Conservation (phyloP, 805 yeast species). For the Alloascoidea africana region DNA sequence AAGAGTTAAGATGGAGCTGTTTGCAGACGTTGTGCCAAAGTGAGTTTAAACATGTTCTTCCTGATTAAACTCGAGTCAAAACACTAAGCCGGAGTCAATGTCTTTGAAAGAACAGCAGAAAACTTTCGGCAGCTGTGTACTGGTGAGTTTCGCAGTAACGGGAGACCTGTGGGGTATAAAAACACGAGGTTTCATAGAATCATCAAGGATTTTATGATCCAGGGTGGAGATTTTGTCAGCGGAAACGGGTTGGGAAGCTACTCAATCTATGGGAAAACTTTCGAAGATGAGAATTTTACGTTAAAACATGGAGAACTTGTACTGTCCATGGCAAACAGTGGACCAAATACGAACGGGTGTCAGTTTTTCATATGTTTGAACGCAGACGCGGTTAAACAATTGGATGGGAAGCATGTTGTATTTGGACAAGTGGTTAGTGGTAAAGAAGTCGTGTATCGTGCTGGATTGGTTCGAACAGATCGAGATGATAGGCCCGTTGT, state of each 20-base stretch:
- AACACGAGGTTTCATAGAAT: slow-evolving; percentile 22
- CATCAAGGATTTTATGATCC: slow-evolving; percentile 28
- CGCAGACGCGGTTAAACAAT: no score
- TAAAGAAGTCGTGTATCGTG: no score
- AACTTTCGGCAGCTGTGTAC: slow-evolving; percentile 39
- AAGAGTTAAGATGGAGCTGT: no score
- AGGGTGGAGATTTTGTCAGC: slow-evolving; percentile 31
- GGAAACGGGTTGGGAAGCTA: slow-evolving; percentile 30
- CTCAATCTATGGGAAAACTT: slow-evolving; percentile 25
- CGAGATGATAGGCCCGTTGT: no score
- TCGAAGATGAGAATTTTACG: slow-evolving; percentile 24
- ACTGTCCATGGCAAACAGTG: slow-evolving; percentile 43
- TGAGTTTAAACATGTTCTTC: no score
- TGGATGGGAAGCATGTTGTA: slow-evolving; percentile 15
- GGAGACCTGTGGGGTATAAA: slow-evolving; percentile 30
- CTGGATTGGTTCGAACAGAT: no score
- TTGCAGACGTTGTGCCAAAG: no score
- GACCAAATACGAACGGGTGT: slow-evolving; percentile 38
- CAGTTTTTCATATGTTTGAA: slow-evolving; percentile 38
- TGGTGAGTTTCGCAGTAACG: slow-evolving; percentile 25
- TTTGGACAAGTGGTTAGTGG: slow-evolving; percentile 12
- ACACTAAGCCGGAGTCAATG: no score
- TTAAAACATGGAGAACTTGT: no score
- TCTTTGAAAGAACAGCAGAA: slow-evolving; percentile 27
- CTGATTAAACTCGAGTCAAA: no score